Percentiles rank a stretch among this genome's conserved stretches.
phyloP scores from a whole-genome alignment of 2,329 filamentous ascomycete genomes.

The Aaosphaeria arxii region DNA sequence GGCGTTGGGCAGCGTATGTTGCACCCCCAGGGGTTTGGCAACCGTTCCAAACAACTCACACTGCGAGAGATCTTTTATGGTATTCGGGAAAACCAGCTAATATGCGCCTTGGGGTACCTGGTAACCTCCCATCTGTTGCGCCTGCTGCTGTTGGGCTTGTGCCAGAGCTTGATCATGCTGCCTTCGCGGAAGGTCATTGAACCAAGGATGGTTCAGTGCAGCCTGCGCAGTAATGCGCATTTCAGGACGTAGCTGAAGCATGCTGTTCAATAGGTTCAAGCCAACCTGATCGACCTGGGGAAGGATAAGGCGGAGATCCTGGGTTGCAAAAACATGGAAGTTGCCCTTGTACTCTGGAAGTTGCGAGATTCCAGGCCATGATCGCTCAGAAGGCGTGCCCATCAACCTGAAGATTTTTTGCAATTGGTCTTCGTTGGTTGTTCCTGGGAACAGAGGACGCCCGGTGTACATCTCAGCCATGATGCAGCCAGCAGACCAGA shows the following conservation, averaged over 20 bases:
- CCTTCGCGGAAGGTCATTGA: conserved; percentile 66
- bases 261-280: conserved; percentile 80
- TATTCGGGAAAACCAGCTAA: conserved; percentile 9
- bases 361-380: conserved; percentile 91
- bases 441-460: conserved; percentile 90
- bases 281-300: conserved; percentile 86
- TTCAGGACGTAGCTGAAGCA: conserved; percentile 92
- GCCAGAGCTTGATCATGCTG: conserved; percentile 36
- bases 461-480: conserved; percentile 99
- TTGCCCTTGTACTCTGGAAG: conserved; percentile 97
- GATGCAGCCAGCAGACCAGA: conserved; percentile 98
- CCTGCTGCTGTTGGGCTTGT: conserved; percentile 31
- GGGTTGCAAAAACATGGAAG: conserved; percentile 91
- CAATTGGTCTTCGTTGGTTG: conserved; percentile 96
- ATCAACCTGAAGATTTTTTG: conserved; percentile 97
- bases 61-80: too few relatives aligned
- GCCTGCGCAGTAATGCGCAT: conserved; percentile 84
- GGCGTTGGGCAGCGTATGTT: too few relatives aligned
- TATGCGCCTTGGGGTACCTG: conserved; percentile 38
- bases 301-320: conserved; percentile 81
- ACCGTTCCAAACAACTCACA: too few relatives aligned
- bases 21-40: too few relatives aligned
- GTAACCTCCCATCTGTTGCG: conserved; percentile 37
- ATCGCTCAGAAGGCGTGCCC: conserved; percentile 93
- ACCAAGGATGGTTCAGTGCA: conserved; percentile 89